Evolutionary conservation across 345 rosid genomes (phyloP), one percentile per base, ranked within the genome.

Genomic region (Rubroshorea leprosula): DNA sequence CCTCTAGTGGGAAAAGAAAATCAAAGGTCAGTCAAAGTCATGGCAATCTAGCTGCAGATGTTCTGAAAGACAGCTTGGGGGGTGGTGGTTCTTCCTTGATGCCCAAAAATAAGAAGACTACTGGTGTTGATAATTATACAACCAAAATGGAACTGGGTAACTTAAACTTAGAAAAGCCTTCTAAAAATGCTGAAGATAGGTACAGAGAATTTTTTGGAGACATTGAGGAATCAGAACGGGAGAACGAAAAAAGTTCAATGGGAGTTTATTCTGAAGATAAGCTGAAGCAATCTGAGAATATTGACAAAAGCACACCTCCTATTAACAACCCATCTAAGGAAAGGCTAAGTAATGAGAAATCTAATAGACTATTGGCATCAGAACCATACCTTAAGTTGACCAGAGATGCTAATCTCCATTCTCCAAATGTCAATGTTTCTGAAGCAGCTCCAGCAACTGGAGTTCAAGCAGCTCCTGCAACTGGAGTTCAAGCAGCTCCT

Each of bases 121-220:
- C 46, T 54, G 62, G 47, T 50, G 67, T 49, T 5, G 81, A 76
- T 43, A 65, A 58, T 52, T 60, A 44, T 68, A 31, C 55, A 26
- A 55, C 65, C 58, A 80, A 77, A 75, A 69, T 66, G 60, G 89
- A 80, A 47, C 39, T 62, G 31, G 78, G 61, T 50, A 75, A 78
- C 23, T 48, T 64, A 55, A 85, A 79, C 74, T 61, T 38, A 29
- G 78, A 53, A n/a, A 79, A 75, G 73, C 69, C 69, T 56, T 47
- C 49, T 50, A 83, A 62, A 62, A 83, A 75, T 65, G 71, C 65
- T 7, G 87, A 78, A 24, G 92, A 90, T 60, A 74, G 62, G 43
- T 82, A 85, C 63, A 81, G 66, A 69, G 97, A 83, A 18, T 82
- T 82, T 69, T 83, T 83, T 68, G 96, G 97, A 58, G 99, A 90